Evolutionary conservation across 805 yeast genomes (phyloP), one percentile per base, ranked within the genome.

Genomic region (Priceomyces carsonii): DNA sequence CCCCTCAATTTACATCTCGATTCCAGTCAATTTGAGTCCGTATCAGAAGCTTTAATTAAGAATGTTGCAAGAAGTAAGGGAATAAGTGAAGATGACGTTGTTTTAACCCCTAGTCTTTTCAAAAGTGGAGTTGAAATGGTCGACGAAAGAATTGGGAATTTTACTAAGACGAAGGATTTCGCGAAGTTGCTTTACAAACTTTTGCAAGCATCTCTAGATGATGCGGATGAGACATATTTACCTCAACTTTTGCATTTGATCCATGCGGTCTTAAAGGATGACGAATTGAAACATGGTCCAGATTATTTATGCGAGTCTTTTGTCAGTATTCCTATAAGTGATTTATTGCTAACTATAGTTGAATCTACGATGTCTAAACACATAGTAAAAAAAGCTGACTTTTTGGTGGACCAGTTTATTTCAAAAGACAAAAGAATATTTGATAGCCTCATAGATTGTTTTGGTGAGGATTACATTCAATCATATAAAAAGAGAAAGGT

Each of bases 191-290:
- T 82, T 5, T 76, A 68, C 47, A 80, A 80, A 47, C 54, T 79
- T n/a, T 58, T 85, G 10, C 76, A 75, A 33, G 66, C 67, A 25
- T 69, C 85, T 0, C 59, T 80, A 15, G 70, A 69, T 32, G 58
- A 64, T 1, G 66, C 69, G 1, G 74, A 77, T 35, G 83, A 80
- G 35, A 62, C 75, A 0, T 81, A 66, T 47, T 56, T 82, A 22
- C 75, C 79, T 12, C 79, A 77, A 27, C 49, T 81, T n/a, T 64
- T 85, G 24, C 93, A 85, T 53, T 64, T 85, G 32, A 44, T 82
- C 2, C 88, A 85, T 60, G 90, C 85, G 5, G 64, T 81, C 6
- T 50, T 84, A 13, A 48, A 63, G 18, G 83, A 80, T 49, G 71
- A 71, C 35, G 79, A 73, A 40, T 29, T 45, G 18, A 43, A 63